phyloP scores from a whole-genome alignment of 192 early-diverging fungal genomes.

The Chytriomyces hyalinus region DNA sequence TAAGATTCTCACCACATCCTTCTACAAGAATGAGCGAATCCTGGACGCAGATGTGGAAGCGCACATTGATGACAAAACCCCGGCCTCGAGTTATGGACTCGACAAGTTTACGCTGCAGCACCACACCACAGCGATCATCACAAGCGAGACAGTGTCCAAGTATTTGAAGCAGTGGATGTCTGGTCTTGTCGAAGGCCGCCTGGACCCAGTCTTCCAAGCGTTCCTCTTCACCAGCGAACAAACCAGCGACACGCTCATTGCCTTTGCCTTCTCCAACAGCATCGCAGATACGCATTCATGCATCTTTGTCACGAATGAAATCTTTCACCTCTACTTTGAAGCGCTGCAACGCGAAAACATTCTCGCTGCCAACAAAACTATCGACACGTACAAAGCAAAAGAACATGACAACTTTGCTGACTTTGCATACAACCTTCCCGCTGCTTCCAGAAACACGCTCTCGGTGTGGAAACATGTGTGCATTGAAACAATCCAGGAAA shows the following conservation, averaged over 20 bases:
- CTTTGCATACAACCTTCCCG: constrained; percentile 39
- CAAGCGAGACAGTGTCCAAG: not conserved
- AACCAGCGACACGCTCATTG: constrained; percentile 8
- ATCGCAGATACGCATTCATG: constrained; percentile 46
- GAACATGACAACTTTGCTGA: constrained; percentile 49
- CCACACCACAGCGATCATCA: not conserved
- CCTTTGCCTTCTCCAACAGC: constrained; percentile 37
- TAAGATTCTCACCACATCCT: constrained; percentile 47
- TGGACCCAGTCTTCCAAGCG: constrained; percentile 25
- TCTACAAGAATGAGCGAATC: constrained; percentile 57
- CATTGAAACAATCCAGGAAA: constrained; percentile 55
- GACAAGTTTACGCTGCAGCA: constrained; percentile 13
- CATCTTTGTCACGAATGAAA: constrained; percentile 39
- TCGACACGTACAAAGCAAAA: constrained; percentile 31
- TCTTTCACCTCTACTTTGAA: constrained; percentile 45
- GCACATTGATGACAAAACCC: constrained; percentile 34
- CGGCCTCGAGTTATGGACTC: constrained; percentile 3
- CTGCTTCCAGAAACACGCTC: constrained; percentile 19
- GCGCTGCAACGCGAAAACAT: not conserved
- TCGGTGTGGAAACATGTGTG: constrained; percentile 49
- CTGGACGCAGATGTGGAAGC: constrained; percentile 62
- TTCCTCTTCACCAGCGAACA: constrained; percentile 17
- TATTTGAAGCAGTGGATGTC: constrained; percentile 3
- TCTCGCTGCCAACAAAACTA: not conserved
- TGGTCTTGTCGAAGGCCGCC: not conserved